Base-by-base conservation (phyloP, 2,329 filamentous ascomycete genomes). In the Venturia asperata region DNA sequence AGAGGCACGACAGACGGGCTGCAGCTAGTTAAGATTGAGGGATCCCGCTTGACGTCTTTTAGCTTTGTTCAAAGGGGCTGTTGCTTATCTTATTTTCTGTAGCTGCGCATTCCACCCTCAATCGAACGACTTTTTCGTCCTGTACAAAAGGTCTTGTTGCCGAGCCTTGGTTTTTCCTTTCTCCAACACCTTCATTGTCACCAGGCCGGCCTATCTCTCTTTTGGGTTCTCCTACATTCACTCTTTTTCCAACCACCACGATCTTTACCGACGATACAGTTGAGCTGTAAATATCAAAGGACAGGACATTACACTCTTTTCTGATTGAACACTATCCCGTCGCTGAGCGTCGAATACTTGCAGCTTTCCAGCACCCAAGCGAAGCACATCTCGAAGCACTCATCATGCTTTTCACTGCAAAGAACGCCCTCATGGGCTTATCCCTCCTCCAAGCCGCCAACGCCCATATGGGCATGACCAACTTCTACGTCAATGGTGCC, bases 391-490 rank as follows among this genome's bases (percentile, higher is more conserved):
- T 58, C 30, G 27, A 58, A 58, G 3, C 52, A 21, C 24, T 11
- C 30, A n/a, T 19, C 7, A 58, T 58, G 52, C 52, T 15, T 58
- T 37, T 58, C 30, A 58, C 52, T 19, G n/a, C 30, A 3, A 58
- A n/a, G 19, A 58, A 37, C 37, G 61, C 41, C 30, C 24, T 65
- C 9, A 15, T 66, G 9, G 75, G 72, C 64, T 67, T 82, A 47
- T 71, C 73, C 52, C 69, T 61, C 41, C 24, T 58, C 21, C 64
- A 71, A n/a, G 61, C 70, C 30, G 74, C 77, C 64, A 76, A 76
- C 61, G 84, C 83, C 52, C 87, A 90, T 71, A 88, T 86, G 6
- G 73, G 84, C 61, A 84, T 89, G 72, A 87, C 85, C 1, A 87
- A 83, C 4, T 77, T 89, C 61, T 86, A 82, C 69, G 75, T 90